Base-by-base conservation (phyloP, 176 grass and related monocot species). In the Bromus sterilis region DNA sequence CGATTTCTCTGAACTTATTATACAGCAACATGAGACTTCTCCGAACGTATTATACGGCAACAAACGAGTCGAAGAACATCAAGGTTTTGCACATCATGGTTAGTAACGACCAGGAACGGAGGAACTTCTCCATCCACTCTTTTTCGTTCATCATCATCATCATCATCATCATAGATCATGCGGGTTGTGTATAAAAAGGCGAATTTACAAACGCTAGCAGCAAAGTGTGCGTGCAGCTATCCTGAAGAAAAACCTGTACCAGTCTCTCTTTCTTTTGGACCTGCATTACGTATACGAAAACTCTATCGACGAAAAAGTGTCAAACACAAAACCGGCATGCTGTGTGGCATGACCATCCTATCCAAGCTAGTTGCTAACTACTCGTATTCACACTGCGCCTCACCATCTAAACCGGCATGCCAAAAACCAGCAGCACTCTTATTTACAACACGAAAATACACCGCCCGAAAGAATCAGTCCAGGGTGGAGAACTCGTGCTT, bases 361-460 rank as follows among this genome's bases (percentile, higher is more conserved):
- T 29, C 6, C 55, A 31, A 11, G 14, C 28, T 20, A 26, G 2
- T 43, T 85, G 74, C 74, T 82, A 78, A 60, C 82, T 72, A 74
- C 84, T 51, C 20, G 25, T 91, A 91, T 88, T 82, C 82, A 91
- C 86, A 85, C 48, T 82, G 73, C 79, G 49, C 83, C 26, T 35
- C 61, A 26, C 34, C 80, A 67, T 56, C 55, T 55, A 20, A 55
- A 72, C 28, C 34, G 28, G 49, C 26, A 28, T 36, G 66, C 43
- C 56, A 23, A 40, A 25, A 60, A 56, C 32, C 32, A 44, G 46
- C 44, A 59, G 25, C 39, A 13, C 39, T 68, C 42, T 83, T 88
- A 88, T 91, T 85, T 85, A 88, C 85, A 82, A 33, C 43, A 48
- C 42, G 18, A 77, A 81, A 28, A 28, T 7, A 28, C 40, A 4